Base-by-base conservation (phyloP, 345 rosid species). In the Sapria himalayana region DNA sequence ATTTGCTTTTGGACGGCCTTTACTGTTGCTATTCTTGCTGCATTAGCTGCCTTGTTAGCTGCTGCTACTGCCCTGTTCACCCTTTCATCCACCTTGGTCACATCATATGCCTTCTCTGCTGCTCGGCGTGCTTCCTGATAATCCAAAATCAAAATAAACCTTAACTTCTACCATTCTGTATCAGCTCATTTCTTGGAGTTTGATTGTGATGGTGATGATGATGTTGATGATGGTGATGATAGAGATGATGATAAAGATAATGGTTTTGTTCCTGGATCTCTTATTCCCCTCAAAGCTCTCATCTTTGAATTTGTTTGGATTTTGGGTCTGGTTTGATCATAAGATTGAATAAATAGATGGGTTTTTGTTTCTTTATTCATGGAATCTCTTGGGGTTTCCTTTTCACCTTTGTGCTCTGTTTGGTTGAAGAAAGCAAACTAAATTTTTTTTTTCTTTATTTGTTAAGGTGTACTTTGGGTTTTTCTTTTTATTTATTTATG, bases 11-110 rank as follows among this genome's bases (percentile, higher is more conserved):
- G 94, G 33, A 74, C 82, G 38, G 79, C 79, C 54, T 75, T 74
- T 6, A 76, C 71, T 7, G 94, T 73, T 19, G 81, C 79, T 25
- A 81, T 91, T 61, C 94, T 68, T 13, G 94, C 91, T 23, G 91
- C 78, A 56, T 68, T 81, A 19, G 94, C 95, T 7, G 95, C 74
- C 61, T 65, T 75, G 42, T 78, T 84, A 29, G 92, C 86, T 0
- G 67, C 68, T 39, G 67, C 60, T 37, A 78, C 55, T 13, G 71
- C 70, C 65, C 54, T 78, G 48, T 71, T 73, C 47, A 78, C 81
- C 45, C 78, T 70, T 41, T 71, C 81, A 7, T 84, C 86, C 25
- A 71, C 61, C 60, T 48, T 69, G 49, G 58, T 69, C 19, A 62
- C 44, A 13, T 60, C 60, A 36, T 43, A 54, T 31, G 84, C 92